Conservation (phyloP, 768 basidiomycete species). For the Goffeauzyma gilvescens region DNA sequence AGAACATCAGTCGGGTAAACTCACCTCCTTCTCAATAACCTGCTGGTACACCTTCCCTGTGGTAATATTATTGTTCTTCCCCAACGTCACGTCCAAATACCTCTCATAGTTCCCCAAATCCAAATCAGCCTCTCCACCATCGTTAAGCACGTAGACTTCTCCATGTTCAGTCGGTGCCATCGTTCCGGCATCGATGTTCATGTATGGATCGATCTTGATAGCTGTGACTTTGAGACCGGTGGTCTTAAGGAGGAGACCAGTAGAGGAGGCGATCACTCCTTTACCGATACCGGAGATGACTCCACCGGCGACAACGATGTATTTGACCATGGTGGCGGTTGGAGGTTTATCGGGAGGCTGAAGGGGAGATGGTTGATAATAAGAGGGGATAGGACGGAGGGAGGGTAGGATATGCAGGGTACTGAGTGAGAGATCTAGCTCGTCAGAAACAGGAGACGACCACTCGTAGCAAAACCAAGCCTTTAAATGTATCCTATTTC, state of each 20-base stretch:
- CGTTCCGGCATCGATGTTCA: constrained; percentile 99
- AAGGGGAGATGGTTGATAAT: too few relatives aligned
- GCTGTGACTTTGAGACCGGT: constrained; percentile 90
- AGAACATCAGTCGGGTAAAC: constrained; percentile 23
- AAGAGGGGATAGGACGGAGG: too few relatives aligned
- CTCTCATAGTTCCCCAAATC: constrained; percentile 98
- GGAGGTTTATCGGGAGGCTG: too few relatives aligned
- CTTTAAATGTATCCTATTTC: too few relatives aligned
- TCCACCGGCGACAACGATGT: constrained; percentile 87
- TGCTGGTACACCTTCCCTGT: constrained; percentile 94
- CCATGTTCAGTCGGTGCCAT: constrained; percentile 96
- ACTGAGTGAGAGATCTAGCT: too few relatives aligned
- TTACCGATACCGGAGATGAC: constrained; percentile 96
- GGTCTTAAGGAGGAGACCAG: constrained; percentile 84
- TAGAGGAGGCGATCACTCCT: constrained; percentile 96
- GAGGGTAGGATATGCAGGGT: too few relatives aligned
- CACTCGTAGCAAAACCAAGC: too few relatives aligned
- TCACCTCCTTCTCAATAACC: constrained; percentile 90
- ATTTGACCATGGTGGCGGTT: constrained; percentile 56
- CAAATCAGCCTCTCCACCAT: constrained; percentile 93
- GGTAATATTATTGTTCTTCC: constrained; percentile 91
- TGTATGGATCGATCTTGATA: constrained; percentile 99
- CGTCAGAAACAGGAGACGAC: too few relatives aligned
- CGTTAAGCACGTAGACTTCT: constrained; percentile 94
- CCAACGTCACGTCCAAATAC: constrained; percentile 84